Base-by-base conservation (phyloP, 805 yeast genomes). In the Isabelozyma heimii region DNA sequence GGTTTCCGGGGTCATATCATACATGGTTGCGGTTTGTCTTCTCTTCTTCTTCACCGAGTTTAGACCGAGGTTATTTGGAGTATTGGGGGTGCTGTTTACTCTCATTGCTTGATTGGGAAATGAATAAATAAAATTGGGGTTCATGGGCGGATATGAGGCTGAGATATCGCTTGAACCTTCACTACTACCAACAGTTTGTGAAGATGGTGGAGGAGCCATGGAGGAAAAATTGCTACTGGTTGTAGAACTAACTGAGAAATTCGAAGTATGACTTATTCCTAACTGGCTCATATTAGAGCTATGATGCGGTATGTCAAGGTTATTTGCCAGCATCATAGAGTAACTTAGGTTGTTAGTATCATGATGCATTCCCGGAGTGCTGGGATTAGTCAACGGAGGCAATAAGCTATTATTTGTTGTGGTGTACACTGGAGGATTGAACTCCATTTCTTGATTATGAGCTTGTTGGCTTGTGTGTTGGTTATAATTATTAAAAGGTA, bases 1-100 rank as follows among this genome's bases (percentile, higher is more conserved):
- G 2, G 79, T 74, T 54, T 71, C 75, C 3, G 75, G 73, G 0
- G 75, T 63, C 79, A 72, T 75, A 44, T 58, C 59, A 17, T 52
- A 54, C 7, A 51, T 53, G 13, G 61, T 57, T 5, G 61, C 53
- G 1, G 66, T 56, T 28, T 56, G 62, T 33, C 59, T 55, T 46
- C 59, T 48, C 44, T 50, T 52, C 9, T 40, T 40, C 40, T 37
- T 37, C 8, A 37, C 10, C 56, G 39, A 12, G 27, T 47, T 26
- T 40, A 46, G 44, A 38, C 44, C 30, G 27, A 41, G 16, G 15
- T 26, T 15, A 45, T 46, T 10, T 26, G 41, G 16, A 26, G 45
- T 42, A 47, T 39, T 24, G 9, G 24, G 45, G 14, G 35, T 27
- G 47, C 37, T 40, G 41, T 40, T 37, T 24, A 39, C 43, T 52